Evolutionary conservation across 192 early-diverging fungal species (phyloP).

Genomic region (Gryganskiella cystojenkinii): DNA sequence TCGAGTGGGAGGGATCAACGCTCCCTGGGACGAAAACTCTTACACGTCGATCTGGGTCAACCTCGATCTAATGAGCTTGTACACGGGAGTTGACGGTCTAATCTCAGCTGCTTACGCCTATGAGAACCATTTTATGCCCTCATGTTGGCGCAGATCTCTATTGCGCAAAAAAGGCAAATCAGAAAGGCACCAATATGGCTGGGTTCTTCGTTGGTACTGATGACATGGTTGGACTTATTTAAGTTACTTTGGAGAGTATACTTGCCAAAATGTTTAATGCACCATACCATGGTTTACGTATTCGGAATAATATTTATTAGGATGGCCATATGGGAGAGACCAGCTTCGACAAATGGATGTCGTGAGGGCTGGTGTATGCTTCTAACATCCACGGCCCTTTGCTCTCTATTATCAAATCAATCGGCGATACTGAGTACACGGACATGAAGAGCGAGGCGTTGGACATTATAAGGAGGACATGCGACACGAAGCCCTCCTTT

Average conservation of each 20-base stretch:
- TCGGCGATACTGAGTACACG: constrained; percentile 22
- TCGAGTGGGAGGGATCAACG: too few relatives aligned
- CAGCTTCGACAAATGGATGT: constrained; percentile 25
- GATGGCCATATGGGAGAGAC: constrained; percentile 25
- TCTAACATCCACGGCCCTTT: constrained; percentile 24
- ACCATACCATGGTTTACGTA: constrained; percentile 3
- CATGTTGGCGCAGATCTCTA: too few relatives aligned
- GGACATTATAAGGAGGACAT: constrained; percentile 19
- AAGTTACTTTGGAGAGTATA: constrained; percentile 15
- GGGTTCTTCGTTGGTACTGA: too few relatives aligned
- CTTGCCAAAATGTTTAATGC: constrained; percentile 16
- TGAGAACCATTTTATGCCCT: too few relatives aligned
- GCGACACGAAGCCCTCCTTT: constrained; percentile 25
- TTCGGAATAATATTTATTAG: constrained; percentile 7
- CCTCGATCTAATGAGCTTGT: too few relatives aligned
- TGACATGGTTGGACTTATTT: too few relatives aligned
- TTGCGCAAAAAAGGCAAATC: too few relatives aligned
- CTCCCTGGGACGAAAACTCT: too few relatives aligned
- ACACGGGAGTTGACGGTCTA: too few relatives aligned
- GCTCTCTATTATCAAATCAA: constrained; percentile 28
- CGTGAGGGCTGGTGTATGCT: constrained; percentile 17
- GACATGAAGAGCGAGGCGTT: constrained; percentile 27
- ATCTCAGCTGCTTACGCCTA: too few relatives aligned
- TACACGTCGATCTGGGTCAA: too few relatives aligned
- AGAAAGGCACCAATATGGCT: too few relatives aligned